These are phyloP conservation scores for Ceratocystis destructans DNA, from an alignment of 2,329 filamentous ascomycete genomes.

Conservation along the genomic window DNA sequence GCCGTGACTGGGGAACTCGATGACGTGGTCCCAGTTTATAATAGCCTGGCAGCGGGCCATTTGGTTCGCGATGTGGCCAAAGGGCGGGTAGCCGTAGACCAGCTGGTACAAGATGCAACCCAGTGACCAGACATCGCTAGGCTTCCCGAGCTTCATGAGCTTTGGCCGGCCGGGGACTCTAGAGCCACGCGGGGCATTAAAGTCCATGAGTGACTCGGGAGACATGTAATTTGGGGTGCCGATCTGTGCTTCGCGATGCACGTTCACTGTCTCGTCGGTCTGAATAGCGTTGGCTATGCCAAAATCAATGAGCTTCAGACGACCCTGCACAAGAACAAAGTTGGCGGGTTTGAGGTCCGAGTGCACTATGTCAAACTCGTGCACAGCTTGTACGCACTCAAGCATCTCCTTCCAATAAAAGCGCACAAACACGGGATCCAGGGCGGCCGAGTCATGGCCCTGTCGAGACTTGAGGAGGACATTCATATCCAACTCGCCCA, in stretches of 20 bases:
- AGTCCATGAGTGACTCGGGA: slow-evolving; percentile 82
- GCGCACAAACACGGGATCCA: slow-evolving; percentile 85
- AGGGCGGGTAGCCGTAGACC: slow-evolving; percentile 93
- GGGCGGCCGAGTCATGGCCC: slow-evolving; percentile 56
- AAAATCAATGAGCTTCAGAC: slow-evolving; percentile 93
- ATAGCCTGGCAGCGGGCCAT: slow-evolving; percentile 79
- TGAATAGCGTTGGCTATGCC: slow-evolving; percentile 97
- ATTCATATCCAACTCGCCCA: slow-evolving; percentile 87
- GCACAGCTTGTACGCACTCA: slow-evolving; percentile 80
- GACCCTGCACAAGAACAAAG: slow-evolving; percentile 81
- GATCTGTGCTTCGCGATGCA: slow-evolving; percentile 88
- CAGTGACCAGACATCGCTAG: slow-evolving; percentile 88
- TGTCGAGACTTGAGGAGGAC: slow-evolving; percentile 64
- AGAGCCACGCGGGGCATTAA: slow-evolving; percentile 48
- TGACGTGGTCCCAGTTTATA: slow-evolving; percentile 60
- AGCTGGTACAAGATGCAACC: slow-evolving; percentile 97
- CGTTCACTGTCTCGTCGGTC: slow-evolving; percentile 88
- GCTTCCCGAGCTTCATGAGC: slow-evolving; percentile 90
- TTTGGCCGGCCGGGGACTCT: slow-evolving; percentile 40
- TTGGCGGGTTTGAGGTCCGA: slow-evolving; percentile 96
- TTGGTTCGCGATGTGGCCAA: slow-evolving; percentile 78
- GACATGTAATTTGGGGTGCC: slow-evolving; percentile 99
- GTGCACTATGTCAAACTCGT: slow-evolving; percentile 84
- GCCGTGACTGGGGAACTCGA: slow-evolving; percentile 57
- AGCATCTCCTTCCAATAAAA: slow-evolving; percentile 99